Base-by-base conservation (phyloP, 169 alveolate genomes). In the Plasmodium yoelii region DNA sequence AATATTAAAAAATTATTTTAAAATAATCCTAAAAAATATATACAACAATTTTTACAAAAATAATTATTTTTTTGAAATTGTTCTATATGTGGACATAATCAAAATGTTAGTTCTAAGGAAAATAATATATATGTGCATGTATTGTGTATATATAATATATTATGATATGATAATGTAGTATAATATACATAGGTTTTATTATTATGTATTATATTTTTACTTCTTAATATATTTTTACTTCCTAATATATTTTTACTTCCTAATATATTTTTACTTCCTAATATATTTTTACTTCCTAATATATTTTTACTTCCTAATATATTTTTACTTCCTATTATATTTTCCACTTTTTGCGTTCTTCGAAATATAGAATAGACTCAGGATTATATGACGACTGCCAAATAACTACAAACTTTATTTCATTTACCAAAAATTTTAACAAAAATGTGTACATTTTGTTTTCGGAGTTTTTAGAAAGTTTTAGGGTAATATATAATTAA, bases 61-160 rank as follows among this genome's bases (percentile, higher is more conserved):
- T 13, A 82, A 67, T 12, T 53, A 55, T 60, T 67, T 82, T 53
- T 82, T 82, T 60, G 90, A 82, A 24, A 60, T 82, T 15, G 55
- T 82, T 46, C 67, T 82, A 59, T 53, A 82, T 55, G 55, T 82
- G 71, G 90, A 82, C 63, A 26, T 82, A n/a, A 47, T 82, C 67
- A 67, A 82, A 82, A 67, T 82, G 90, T 82, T 24, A 15, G 15
- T 24, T 55, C 56, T 53, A 15, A 53, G 26, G 51, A 61, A 61
- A 19, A 51, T 13, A 51, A 13, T 18, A 55, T 28, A 13, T 18
- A 55, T 28, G 4, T 68, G 12, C 44, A 68, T 42, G 53, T 2
- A 68, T 68, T 42, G 12, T 49, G 22, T 19, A 12, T 15, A 68
- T 7, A 7, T 42, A 53, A 39, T 18, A 12, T 51, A 56, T 18